phyloP scores from a whole-genome alignment of 805 yeast species.

The Maudiozyma serrabonitensis region DNA sequence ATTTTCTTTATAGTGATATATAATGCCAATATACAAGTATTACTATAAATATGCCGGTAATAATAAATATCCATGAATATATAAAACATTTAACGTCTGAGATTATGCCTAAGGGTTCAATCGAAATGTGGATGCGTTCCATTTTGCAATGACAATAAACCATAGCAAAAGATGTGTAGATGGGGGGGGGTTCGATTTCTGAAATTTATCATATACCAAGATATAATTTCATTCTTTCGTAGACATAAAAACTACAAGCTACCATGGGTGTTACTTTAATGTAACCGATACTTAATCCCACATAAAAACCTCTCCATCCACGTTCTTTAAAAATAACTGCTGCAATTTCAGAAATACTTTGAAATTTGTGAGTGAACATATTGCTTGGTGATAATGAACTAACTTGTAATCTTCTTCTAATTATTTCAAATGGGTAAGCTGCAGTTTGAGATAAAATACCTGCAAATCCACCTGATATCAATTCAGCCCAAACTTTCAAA shows the following conservation, averaged over 20 bases:
- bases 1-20: background rate
- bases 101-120: too few species aligned
- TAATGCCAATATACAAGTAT: background rate
- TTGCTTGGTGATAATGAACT: constrained; percentile 62
- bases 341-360: constrained; percentile 32
- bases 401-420: constrained; percentile 92
- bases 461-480: constrained; percentile 90
- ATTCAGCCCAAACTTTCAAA: constrained; percentile 82
- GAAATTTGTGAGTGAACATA: constrained; percentile 34
- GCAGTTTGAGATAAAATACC: constrained; percentile 95
- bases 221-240: constrained; percentile 70
- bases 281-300: constrained; percentile 92
- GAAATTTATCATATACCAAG: constrained; percentile 42
- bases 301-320: constrained; percentile 83
- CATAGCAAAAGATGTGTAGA: too few species aligned
- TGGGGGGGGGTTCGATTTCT: background rate
- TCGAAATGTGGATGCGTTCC: too few species aligned
- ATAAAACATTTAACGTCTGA: background rate
- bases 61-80: background rate
- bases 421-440: constrained; percentile 92
- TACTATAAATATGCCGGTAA: background rate
- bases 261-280: constrained; percentile 95
- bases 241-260: constrained; percentile 90
- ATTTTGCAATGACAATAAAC: too few species aligned
- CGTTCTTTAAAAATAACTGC: constrained; percentile 54